These are phyloP conservation scores for Penicillium sp. DNA, from an alignment of 2,329 filamentous ascomycete genomes.

Conservation along the genomic window DNA sequence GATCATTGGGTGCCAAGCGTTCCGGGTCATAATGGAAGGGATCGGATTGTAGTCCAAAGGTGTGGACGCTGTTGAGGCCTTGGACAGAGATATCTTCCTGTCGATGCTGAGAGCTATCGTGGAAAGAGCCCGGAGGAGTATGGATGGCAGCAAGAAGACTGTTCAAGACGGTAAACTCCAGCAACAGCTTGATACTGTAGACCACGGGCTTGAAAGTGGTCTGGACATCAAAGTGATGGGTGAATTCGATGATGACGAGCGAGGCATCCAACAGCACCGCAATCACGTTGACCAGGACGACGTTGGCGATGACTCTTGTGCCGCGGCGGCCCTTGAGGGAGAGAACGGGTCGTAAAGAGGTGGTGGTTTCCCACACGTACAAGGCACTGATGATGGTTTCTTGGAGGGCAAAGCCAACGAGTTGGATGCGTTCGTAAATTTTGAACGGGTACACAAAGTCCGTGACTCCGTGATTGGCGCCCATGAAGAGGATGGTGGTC, in stretches of 20 bases:
- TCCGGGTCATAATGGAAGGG: neutral
- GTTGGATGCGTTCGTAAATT: constrained; percentile 44
- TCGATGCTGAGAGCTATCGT: constrained; percentile 2
- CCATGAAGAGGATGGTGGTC: constrained; percentile 31
- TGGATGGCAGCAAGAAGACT: constrained; percentile 26
- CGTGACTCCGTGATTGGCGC: constrained; percentile 13
- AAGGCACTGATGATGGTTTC: constrained; percentile 45
- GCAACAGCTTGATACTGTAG: constrained; percentile 34
- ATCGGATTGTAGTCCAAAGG: neutral
- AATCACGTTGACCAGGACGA: constrained; percentile 35
- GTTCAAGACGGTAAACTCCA: constrained; percentile 49
- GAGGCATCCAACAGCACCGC: constrained; percentile 40
- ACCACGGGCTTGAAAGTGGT: constrained; percentile 30
- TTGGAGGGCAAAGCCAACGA: constrained; percentile 46
- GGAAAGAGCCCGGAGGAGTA: constrained; percentile 3
- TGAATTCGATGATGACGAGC: constrained; percentile 31
- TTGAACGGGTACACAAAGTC: constrained; percentile 28
- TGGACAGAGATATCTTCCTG: neutral
- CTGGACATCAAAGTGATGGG: constrained; percentile 30
- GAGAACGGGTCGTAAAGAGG: constrained; percentile 7
- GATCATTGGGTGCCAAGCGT: neutral
- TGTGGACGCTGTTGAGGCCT: no score
- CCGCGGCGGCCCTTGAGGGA: constrained; percentile 10
- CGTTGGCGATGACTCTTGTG: constrained; percentile 7
- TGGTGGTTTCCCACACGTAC: constrained; percentile 45